Evolutionary conservation across 2,329 filamentous ascomycete genomes (phyloP), one percentile per base, ranked within the genome.

Genomic region (Rhinocladiella mackenziei): DNA sequence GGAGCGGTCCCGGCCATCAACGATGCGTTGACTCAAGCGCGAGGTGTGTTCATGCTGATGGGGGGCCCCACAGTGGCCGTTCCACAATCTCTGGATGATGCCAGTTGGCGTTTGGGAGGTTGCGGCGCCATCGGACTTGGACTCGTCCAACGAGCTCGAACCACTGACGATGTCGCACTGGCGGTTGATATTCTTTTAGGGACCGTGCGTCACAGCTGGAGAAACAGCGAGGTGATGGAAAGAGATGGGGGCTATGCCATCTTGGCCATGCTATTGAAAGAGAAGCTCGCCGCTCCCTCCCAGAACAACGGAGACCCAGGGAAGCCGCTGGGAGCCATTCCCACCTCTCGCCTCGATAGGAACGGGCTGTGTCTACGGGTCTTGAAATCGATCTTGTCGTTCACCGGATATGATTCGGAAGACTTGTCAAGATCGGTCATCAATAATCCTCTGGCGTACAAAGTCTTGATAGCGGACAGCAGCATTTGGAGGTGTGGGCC

Each of bases 201-300:
- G 53, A 87, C 86, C 48, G 85, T 96, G 37, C 84, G 86, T 54
- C 84, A 86, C 53, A 97, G 86, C 61, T 98, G 94, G 92, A 80
- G 92, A 53, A 97, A 97, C 55, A 97, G 92, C 56, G 94, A 98
- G 63, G 89, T 92, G 18, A 96, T 98, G 85, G 92, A 98, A 64
- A 83, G 86, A 58, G 89, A 94, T 48, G 92, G 94, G 56, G 94
- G 91, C 0, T 98, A 96, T 61, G 84, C 86, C 18, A 86, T 97
- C 25, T 69, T 98, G 38, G 85, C 85, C 29, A 81, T 89, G 64
- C 74, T 97, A 13, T 68, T 98, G 17, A 82, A 88, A 42, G 85
- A 86, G 42, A 96, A 95, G 62, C 72, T 95, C 36, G 68, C 29
- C 22, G 11, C 39, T 6, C 30, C 51, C 8, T 18, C 45, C 13